Conservation (phyloP, 2,329 filamentous ascomycete species). For the Arthrobotrys sinensis region DNA sequence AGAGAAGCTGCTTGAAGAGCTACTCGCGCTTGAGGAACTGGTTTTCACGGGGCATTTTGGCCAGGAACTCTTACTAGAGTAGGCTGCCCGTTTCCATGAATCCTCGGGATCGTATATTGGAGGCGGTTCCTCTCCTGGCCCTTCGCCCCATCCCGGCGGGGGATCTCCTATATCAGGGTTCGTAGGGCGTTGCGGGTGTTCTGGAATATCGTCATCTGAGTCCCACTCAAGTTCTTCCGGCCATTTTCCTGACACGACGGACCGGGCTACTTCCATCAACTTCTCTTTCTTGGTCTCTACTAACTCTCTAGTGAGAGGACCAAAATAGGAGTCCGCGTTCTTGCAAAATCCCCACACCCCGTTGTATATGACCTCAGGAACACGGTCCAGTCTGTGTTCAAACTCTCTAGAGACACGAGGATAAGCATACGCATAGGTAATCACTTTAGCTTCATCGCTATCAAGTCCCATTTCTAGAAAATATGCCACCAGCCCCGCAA, state of each 20-base stretch:
- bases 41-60: background rate
- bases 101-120: background rate
- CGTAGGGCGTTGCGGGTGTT: background rate
- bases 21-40: background rate
- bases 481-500: slow-evolving; percentile 1
- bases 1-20: background rate
- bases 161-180: background rate
- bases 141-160: background rate
- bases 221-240: background rate
- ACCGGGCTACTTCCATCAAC: background rate
- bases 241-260: background rate
- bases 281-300: background rate
- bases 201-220: background rate
- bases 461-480: slow-evolving; percentile 6
- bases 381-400: background rate
- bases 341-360: background rate
- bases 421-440: background rate
- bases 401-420: background rate
- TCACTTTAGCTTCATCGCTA: background rate
- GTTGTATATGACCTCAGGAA: background rate
- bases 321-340: background rate
- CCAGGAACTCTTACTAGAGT: background rate
- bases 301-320: background rate
- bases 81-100: background rate
- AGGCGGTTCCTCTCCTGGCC: background rate